Evolutionary conservation across 257 asterid genomes (phyloP).

Genomic region (Solanum ossicruentum): DNA sequence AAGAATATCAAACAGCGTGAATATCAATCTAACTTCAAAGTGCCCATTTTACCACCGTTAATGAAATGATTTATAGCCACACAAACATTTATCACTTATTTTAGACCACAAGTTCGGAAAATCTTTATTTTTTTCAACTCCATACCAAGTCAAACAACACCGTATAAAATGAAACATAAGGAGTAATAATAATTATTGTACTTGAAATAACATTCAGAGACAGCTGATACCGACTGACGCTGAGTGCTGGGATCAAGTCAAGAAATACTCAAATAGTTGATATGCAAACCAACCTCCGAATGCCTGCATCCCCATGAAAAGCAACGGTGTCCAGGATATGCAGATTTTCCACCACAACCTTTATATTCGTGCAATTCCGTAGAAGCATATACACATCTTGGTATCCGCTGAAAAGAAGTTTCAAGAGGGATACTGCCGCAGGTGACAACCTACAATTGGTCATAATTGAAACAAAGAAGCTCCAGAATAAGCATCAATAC

Average conservation of each 20-base stretch:
- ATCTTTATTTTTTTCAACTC: not conserved
- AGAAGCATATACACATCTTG: slow-evolving; percentile 63
- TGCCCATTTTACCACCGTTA: too few species aligned
- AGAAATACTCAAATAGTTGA: not conserved
- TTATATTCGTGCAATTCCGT: slow-evolving; percentile 61
- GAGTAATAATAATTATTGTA: not conserved
- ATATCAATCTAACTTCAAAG: too few species aligned
- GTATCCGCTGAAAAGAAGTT: slow-evolving; percentile 54
- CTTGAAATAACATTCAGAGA: not conserved
- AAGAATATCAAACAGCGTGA: too few species aligned
- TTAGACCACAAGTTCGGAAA: not conserved
- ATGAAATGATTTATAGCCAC: too few species aligned
- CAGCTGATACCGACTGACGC: not conserved
- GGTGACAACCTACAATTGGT: slow-evolving; percentile 37
- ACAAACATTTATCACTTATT: too few species aligned
- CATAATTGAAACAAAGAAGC: not conserved
- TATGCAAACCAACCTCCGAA: slow-evolving; percentile 50
- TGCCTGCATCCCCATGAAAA: slow-evolving; percentile 63
- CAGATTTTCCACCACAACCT: slow-evolving; percentile 48
- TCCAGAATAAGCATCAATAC: not conserved
- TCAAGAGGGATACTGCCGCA: slow-evolving; percentile 81
- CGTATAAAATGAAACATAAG: not conserved
- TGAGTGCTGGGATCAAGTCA: not conserved
- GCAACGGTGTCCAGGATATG: slow-evolving; percentile 42
- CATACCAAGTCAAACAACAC: not conserved